Percentiles rank a stretch among this genome's conserved stretches.
Evolutionary conservation across 164 flowering plant species (phyloP).

Genomic region (Echeveria elegans): DNA sequence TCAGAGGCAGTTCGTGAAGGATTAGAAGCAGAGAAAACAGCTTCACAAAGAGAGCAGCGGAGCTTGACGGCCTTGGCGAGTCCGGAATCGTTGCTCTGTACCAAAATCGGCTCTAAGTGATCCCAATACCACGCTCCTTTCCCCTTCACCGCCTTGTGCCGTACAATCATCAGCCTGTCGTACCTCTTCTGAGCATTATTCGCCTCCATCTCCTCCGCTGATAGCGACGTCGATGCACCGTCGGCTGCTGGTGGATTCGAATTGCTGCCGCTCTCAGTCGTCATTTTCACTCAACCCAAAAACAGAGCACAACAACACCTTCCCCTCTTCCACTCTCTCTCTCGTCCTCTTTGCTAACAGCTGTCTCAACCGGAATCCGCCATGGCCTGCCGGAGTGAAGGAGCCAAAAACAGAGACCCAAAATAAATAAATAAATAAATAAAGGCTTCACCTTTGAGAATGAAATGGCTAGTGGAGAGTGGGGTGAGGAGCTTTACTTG

Average conservation of each 20-base stretch:
- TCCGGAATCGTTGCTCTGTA: slow-evolving; percentile 60
- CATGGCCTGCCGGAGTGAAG: not conserved
- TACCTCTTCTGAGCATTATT: slow-evolving; percentile 69
- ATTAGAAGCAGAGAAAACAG: slow-evolving; percentile 89
- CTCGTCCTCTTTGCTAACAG: too few species aligned
- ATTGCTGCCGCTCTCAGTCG: slow-evolving; percentile 23
- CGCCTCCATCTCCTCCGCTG: slow-evolving; percentile 54
- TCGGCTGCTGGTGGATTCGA: slow-evolving; percentile 15
- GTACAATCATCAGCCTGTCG: slow-evolving; percentile 65
- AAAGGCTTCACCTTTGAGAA: not conserved
- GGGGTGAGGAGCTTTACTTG: not conserved
- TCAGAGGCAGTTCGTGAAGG: slow-evolving; percentile 95
- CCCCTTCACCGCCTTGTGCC: slow-evolving; percentile 75
- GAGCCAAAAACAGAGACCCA: not conserved
- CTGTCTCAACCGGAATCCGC: too few species aligned
- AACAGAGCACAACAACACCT: not conserved
- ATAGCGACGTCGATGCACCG: slow-evolving; percentile 13
- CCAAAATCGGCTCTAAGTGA: slow-evolving; percentile 77
- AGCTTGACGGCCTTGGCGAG: slow-evolving; percentile 84
- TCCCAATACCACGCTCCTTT: slow-evolving; percentile 99
- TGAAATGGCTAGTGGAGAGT: not conserved
- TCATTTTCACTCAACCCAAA: slow-evolving; percentile 18
- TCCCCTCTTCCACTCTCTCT: too few species aligned
- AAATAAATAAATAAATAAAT: too few species aligned
- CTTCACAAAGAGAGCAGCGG: slow-evolving; percentile 69